A percentile compares a stretch with the other conserved stretches of the same genome.
phyloP scores from a whole-genome alignment of 1,139 yeast species.

The Taiozyma sp. region DNA sequence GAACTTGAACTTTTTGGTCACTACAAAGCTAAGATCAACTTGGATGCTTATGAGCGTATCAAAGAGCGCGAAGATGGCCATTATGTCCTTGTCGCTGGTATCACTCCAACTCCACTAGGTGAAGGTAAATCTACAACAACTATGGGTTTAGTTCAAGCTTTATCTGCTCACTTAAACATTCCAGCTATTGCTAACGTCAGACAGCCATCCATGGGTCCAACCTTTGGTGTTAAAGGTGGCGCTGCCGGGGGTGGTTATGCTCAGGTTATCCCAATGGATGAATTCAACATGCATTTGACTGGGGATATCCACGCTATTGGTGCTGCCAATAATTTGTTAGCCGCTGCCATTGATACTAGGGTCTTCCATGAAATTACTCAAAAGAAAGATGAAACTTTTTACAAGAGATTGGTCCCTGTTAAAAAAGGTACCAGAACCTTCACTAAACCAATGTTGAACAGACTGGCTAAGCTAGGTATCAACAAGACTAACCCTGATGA shows the following conservation, averaged over 20 bases:
- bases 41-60: constrained; percentile 70
- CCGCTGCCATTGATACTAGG: constrained; percentile 97
- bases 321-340: constrained; percentile 90
- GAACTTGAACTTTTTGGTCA: constrained; percentile 93
- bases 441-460: constrained; percentile 60
- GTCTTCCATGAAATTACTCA: constrained; percentile 97
- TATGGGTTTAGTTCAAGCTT: constrained; percentile 92
- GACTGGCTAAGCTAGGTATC: constrained; percentile 61
- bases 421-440: constrained; percentile 61
- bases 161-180: constrained; percentile 87
- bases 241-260: constrained; percentile 99
- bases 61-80: constrained; percentile 70
- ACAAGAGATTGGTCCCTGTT: constrained; percentile 63
- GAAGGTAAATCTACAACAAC: constrained; percentile 98
- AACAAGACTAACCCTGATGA: constrained; percentile 62
- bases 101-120: constrained; percentile 97
- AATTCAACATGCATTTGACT: constrained; percentile 95
- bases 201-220: constrained; percentile 99
- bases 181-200: constrained; percentile 93
- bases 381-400: constrained; percentile 58
- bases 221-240: constrained; percentile 98
- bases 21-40: constrained; percentile 85
- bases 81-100: constrained; percentile 92
- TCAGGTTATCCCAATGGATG: constrained; percentile 99
- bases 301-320: constrained; percentile 98